Base-by-base conservation (phyloP, 495 filamentous ascomycete genomes). In the Podospora appendiculata region DNA sequence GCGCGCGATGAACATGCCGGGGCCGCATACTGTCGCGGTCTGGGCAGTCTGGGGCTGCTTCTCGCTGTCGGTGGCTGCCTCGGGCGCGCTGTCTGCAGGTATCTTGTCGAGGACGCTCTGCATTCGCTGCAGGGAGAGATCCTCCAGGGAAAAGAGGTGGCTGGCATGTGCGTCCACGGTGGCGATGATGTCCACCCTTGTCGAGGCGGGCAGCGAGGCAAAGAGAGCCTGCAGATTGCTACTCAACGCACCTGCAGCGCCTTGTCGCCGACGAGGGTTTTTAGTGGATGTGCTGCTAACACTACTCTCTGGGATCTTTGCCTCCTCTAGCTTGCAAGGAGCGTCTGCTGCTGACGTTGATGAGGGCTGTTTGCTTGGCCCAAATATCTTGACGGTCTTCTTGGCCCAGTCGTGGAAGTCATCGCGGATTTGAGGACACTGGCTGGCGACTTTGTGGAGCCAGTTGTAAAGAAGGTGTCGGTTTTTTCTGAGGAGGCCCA, bases 1-100 rank as follows among this genome's bases (percentile, higher is more conserved):
- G 39, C 78, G 72, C 0, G 73, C 68, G 40, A 86, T 72, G 57
- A 79, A 88, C 45, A 80, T 77, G 0, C 84, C 84, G 9, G 84
- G 84, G 0, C 82, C 82, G 9, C 69, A 64, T 43, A 65, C 68
- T 52, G 61, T 59, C 45, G 57, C 58, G n/a, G 35, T 32, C 8
- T 6, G 10, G 18, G 7, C 19, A 9, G n/a, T 4, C 42, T 25
- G 25, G 25, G 25, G 25, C 25, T 25, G 25, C 25, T 25, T 25
- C 25, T 25, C n/a, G n/a, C 13, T 58, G 32, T 35, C 54, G 49
- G 7, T 38, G 42, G 14, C 18, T 41, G 38, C 11, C 38, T 41
- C 51, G 13, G 38, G 39, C 13, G 47, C 13, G 3, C 41, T 40
- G 2, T 32, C 47, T 6, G 14, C 9, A 13, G 56, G 49, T 11